Percentiles rank a stretch among this genome's conserved stretches.
phyloP scores from a whole-genome alignment of 1,139 yeast genomes.

The Protomyces lactucae-debilis region DNA sequence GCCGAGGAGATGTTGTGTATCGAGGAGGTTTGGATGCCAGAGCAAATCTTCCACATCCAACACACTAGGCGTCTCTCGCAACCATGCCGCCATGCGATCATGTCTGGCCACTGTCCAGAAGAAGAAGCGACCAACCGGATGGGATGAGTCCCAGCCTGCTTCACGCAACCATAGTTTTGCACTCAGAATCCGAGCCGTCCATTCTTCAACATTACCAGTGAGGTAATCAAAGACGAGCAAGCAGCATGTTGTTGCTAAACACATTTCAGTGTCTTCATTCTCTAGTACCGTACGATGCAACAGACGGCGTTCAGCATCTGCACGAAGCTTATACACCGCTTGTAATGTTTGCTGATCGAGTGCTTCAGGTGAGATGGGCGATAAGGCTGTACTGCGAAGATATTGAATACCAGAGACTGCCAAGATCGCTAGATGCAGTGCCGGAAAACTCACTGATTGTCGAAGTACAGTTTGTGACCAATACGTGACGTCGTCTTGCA shows the following conservation, averaged over 20 bases:
- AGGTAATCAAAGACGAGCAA: constrained; percentile 12
- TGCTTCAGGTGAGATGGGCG: background rate
- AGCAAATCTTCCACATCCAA: constrained; percentile 17
- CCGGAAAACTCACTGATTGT: background rate
- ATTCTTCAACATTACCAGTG: constrained; percentile 13
- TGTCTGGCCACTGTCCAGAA: constrained; percentile 20
- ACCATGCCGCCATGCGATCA: constrained; percentile 4
- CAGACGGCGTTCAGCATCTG: constrained; percentile 14
- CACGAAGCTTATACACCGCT: constrained; percentile 8
- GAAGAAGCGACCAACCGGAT: constrained; percentile 5
- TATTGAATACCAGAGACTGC: constrained; percentile 11
- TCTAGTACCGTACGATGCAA: background rate
- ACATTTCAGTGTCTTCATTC: background rate
- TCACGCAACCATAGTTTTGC: constrained; percentile 3
- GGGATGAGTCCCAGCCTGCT: constrained; percentile 1
- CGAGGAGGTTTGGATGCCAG: background rate
- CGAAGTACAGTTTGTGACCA: constrained; percentile 2
- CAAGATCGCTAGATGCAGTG: constrained; percentile 9
- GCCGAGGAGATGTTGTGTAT: background rate
- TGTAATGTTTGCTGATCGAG: background rate
- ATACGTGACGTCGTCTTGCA: background rate
- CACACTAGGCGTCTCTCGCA: background rate
- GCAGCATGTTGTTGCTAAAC: constrained; percentile 9
- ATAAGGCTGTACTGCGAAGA: background rate
- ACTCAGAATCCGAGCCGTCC: constrained; percentile 1